These are phyloP conservation scores for Funneliformis mosseae DNA, from an alignment of 192 early-diverging fungal genomes.

Conservation along the genomic window DNA sequence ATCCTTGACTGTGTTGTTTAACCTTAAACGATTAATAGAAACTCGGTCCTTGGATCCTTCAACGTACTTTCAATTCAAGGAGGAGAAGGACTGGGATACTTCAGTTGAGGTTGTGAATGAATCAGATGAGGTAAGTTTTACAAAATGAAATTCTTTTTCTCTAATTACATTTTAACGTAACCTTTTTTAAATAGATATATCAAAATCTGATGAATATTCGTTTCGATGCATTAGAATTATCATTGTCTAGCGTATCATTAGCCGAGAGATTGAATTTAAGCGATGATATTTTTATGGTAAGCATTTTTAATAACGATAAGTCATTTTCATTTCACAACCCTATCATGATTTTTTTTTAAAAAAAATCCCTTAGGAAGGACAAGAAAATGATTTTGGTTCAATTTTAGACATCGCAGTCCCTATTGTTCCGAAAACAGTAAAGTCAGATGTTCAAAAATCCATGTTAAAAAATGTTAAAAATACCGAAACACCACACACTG, in stretches of 20 bases:
- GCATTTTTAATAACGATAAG: neutral
- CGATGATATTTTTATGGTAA: constrained; percentile 13
- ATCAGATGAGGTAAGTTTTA: neutral
- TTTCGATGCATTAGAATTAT: constrained; percentile 22
- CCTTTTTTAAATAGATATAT: neutral
- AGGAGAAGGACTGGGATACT: constrained; percentile 18
- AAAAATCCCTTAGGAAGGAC: neutral
- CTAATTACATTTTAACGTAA: neutral
- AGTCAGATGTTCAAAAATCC: neutral
- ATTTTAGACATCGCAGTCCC: neutral
- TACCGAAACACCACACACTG: neutral
- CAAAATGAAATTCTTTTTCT: neutral
- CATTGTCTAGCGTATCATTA: constrained; percentile 12
- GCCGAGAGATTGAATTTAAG: constrained; percentile 18
- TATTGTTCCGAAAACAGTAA: constrained; percentile 15
- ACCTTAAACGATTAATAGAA: neutral
- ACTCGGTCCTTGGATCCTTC: constrained; percentile 10
- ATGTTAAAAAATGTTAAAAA: neutral
- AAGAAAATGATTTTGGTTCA: neutral
- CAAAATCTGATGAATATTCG: constrained; percentile 17
- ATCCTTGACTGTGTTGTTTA: neutral
- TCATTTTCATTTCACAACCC: neutral
- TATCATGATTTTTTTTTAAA: neutral
- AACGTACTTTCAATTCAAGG: constrained; percentile 22
- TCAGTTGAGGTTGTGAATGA: neutral